These are phyloP conservation scores for Coccinonectria pachysandricola DNA, from an alignment of 2,329 filamentous ascomycete genomes.

Conservation along the genomic window DNA sequence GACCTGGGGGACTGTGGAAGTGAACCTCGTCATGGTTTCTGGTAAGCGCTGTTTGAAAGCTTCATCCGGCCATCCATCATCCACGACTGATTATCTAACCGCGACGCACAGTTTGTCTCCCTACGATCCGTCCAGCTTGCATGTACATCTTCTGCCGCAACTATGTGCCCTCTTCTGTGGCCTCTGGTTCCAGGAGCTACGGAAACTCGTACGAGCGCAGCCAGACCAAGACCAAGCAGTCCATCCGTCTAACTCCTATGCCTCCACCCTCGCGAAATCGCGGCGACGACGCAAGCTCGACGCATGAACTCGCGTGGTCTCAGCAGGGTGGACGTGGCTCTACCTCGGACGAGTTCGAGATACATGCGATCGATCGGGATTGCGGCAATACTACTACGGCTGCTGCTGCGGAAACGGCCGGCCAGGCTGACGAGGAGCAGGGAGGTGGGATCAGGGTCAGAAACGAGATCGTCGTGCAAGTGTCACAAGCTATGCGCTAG, in stretches of 20 bases:
- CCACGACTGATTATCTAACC: too few species aligned
- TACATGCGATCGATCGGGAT: slow-evolving; percentile 11
- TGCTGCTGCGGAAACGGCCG: too few species aligned
- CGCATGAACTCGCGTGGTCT: slow-evolving; percentile 11
- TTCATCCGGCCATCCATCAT: too few species aligned
- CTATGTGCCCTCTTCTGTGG: slow-evolving; percentile 4
- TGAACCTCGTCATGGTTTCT: slow-evolving; percentile 16
- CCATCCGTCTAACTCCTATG: slow-evolving; percentile 12
- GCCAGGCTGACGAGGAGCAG: too few species aligned
- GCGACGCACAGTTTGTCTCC: slow-evolving; percentile 11
- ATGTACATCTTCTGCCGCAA: slow-evolving; percentile 11
- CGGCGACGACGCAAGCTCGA: slow-evolving; percentile 13
- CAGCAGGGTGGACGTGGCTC: slow-evolving; percentile 3
- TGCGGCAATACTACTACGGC: slow-evolving; percentile 8
- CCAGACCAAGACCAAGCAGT: slow-evolving; percentile 13
- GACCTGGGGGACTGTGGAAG: slow-evolving; percentile 15
- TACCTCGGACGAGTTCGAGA: slow-evolving; percentile 11
- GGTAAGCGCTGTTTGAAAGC: too few species aligned
- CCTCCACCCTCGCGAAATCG: slow-evolving; percentile 6
- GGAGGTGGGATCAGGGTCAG: too few species aligned
- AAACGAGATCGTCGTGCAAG: too few species aligned
- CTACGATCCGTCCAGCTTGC: slow-evolving; percentile 12
- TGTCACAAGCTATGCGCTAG: too few species aligned
- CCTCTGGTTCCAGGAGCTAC: slow-evolving; percentile 12
- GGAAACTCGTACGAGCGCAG: too few species aligned